Evolutionary conservation across 257 asterid species (phyloP).

Genomic region (Solanum lignicaule): DNA sequence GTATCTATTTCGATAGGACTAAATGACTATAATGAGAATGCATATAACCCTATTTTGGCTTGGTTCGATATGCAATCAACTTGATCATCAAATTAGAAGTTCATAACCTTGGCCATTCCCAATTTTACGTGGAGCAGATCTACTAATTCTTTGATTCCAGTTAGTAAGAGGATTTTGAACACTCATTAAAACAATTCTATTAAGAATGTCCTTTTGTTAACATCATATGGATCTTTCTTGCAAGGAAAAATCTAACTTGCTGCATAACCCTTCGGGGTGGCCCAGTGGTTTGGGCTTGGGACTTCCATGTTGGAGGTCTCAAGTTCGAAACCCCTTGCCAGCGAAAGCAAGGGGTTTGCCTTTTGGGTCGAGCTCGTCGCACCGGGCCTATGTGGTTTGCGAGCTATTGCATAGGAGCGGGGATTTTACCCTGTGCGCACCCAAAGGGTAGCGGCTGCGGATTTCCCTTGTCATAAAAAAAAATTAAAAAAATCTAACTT

Average conservation of each 20-base stretch:
- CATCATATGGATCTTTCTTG: not conserved
- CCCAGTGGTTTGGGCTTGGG: too few species aligned
- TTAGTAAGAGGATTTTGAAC: not conserved
- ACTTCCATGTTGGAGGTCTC: too few species aligned
- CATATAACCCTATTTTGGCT: not conserved
- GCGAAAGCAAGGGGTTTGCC: too few species aligned
- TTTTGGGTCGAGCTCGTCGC: too few species aligned
- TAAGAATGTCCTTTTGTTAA: not conserved
- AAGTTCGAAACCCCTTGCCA: too few species aligned
- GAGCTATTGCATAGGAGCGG: too few species aligned
- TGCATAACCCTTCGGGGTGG: not conserved
- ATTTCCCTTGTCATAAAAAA: too few species aligned
- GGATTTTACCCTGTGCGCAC: too few species aligned
- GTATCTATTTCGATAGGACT: not conserved
- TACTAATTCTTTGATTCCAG: not conserved
- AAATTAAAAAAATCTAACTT: not conserved
- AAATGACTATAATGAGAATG: not conserved
- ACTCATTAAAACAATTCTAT: not conserved
- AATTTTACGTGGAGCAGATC: not conserved
- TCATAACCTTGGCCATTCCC: not conserved
- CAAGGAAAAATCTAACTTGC: not conserved
- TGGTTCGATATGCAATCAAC: not conserved
- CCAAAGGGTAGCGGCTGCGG: too few species aligned
- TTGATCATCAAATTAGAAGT: not conserved
- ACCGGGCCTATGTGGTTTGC: too few species aligned